phyloP scores from a whole-genome alignment of 768 basidiomycete genomes.

The Dictyophora rubrovolvata region DNA sequence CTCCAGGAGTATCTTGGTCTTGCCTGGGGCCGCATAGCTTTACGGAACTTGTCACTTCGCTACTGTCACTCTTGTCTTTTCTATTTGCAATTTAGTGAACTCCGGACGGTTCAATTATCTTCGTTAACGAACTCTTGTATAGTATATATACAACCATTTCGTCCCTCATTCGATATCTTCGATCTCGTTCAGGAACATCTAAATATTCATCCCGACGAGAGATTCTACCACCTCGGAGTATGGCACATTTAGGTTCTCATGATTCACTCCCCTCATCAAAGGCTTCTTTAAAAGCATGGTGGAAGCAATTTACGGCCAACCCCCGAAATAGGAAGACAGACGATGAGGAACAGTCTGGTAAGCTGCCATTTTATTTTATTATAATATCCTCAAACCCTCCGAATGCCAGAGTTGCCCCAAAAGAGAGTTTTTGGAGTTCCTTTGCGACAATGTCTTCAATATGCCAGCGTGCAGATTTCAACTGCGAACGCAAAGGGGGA shows the following conservation, averaged over 20 bases:
- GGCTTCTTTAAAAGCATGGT: constrained; percentile 69
- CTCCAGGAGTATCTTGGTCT: background rate
- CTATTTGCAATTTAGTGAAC: too few relatives aligned
- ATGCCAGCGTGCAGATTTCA: constrained; percentile 89
- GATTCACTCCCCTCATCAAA: constrained; percentile 22
- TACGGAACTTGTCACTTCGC: too few relatives aligned
- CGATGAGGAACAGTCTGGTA: constrained; percentile 28
- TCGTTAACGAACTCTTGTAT: background rate
- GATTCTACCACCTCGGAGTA: background rate
- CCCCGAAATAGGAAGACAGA: constrained; percentile 31
- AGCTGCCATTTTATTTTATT: background rate
- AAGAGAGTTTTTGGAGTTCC: constrained; percentile 75
- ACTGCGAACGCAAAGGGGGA: constrained; percentile 77
- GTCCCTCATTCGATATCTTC: background rate
- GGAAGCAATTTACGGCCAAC: constrained; percentile 61
- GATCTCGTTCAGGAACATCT: background rate
- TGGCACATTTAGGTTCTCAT: background rate
- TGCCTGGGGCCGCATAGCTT: background rate
- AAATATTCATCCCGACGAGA: background rate
- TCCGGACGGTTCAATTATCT: background rate
- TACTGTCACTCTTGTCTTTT: too few relatives aligned
- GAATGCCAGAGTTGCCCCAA: background rate
- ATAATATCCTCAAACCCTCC: background rate
- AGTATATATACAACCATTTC: background rate
- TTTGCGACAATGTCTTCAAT: constrained; percentile 71